Conservation (phyloP, 2,329 filamentous ascomycete genomes). For the Pestalotiopsis sp. region DNA sequence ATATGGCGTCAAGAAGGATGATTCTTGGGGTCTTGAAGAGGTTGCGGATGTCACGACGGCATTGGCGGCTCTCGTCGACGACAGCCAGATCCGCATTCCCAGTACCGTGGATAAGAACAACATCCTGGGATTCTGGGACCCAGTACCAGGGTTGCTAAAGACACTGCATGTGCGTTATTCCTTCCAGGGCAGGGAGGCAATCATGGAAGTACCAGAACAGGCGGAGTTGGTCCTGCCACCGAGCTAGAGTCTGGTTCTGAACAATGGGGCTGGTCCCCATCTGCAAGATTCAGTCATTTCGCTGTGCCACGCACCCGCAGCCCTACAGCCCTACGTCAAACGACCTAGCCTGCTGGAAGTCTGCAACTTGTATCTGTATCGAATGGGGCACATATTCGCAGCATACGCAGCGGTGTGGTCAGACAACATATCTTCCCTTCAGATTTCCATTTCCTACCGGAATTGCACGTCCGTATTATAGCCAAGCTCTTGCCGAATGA, state of each 20-base stretch:
- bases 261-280: neutral
- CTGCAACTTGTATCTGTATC: neutral
- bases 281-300: neutral
- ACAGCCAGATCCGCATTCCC: slow-evolving; percentile 38
- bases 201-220: slow-evolving; percentile 36
- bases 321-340: neutral
- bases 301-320: neutral
- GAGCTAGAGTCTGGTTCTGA: neutral
- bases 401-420: too few relatives aligned
- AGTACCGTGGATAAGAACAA: slow-evolving; percentile 41
- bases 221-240: slow-evolving; percentile 35
- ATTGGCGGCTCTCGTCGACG: slow-evolving; percentile 44
- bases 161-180: slow-evolving; percentile 45
- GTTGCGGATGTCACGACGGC: slow-evolving; percentile 51
- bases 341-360: neutral
- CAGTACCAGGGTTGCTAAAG: slow-evolving; percentile 43
- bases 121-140: slow-evolving; percentile 53
- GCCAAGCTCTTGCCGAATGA: too few relatives aligned
- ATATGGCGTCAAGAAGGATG: slow-evolving; percentile 40
- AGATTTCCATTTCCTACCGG: too few relatives aligned
- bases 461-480: too few relatives aligned
- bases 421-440: too few relatives aligned
- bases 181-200: slow-evolving; percentile 35
- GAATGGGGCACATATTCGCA: neutral
- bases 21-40: slow-evolving; percentile 35